Evolutionary conservation across 148 eudicot species (phyloP), one percentile per base, ranked within the genome.

Genomic region (Amaranthus hypochondriacus): DNA sequence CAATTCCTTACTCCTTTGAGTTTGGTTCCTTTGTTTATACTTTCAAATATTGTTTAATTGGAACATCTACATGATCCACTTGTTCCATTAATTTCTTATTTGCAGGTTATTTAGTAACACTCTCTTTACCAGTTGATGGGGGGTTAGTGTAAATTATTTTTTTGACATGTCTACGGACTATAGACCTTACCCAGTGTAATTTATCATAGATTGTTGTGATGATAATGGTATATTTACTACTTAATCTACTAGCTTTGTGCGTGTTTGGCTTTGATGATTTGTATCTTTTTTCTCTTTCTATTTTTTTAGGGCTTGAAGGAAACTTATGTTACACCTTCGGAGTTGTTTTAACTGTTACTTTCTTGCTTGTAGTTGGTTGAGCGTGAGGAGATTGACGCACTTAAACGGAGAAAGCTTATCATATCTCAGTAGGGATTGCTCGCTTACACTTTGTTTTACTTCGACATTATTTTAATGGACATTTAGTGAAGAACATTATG

Each of bases 391-490:
- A 76, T 90, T 73, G 89, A 86, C 59, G 84, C 86, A 78, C 91
- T 92, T 47, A 92, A 92, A 74, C 73, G 85, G 75, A 86, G 96
- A 79, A 96, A 90, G 80, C 97, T 96, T 61, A 87, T 96, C 72
- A 76, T 72, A 71, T 80, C 81, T 10, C 96, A 87, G 99, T 96
- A 87, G 83, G 78, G 75, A 63, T 62, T 57, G n/a, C 7, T 46
- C 67, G 28, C 15, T 48, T 13, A 7, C 39, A 28, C 39, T 28
- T 28, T 28, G 39, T 65, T 12, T 9, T 15, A 4, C 8, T 18
- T 54, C n/a, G 11, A 1, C n/a, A 47, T 11, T 43, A 28, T 72
- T 60, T 46, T 6, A 13, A 11, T 46, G 55, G 43, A 65, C 15
- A 10, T 62, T 58, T 56, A 15, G 50, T 56, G 18, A 71, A 65